Evolutionary conservation across 2,329 filamentous ascomycete species (phyloP).

Genomic region (Colletotrichum tabaci): DNA sequence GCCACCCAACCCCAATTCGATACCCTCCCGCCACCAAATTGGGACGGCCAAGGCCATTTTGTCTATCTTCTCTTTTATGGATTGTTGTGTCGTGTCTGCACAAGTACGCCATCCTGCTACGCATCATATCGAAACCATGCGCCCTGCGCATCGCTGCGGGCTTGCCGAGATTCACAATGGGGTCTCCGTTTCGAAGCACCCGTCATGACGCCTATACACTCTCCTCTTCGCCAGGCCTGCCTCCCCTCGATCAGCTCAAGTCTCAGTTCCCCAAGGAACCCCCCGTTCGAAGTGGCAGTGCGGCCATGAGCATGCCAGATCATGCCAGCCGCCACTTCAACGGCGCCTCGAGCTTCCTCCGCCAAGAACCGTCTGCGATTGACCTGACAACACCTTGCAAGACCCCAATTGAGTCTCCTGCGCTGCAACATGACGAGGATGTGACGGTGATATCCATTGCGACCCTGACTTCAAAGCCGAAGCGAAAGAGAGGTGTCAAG

Average conservation of each 20-base stretch:
- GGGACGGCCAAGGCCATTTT: neutral
- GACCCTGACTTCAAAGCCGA: conserved; percentile 31
- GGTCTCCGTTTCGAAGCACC: conserved; percentile 50
- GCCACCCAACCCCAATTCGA: conserved; percentile 5
- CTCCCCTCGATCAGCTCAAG: conserved; percentile 65
- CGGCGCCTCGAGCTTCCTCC: conserved; percentile 28
- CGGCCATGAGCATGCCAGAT: conserved; percentile 3
- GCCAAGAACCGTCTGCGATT: conserved; percentile 28
- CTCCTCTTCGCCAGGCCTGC: conserved; percentile 71
- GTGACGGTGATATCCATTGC: conserved; percentile 32
- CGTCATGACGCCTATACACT: conserved; percentile 47
- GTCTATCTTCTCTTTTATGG: neutral
- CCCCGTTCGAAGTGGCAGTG: conserved; percentile 13
- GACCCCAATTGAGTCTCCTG: conserved; percentile 12
- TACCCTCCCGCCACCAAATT: neutral
- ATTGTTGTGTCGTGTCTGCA: neutral
- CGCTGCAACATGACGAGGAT: conserved; percentile 27
- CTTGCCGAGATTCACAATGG: conserved; percentile 51
- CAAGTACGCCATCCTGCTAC: conserved; percentile 49
- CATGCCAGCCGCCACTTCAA: conserved; percentile 5
- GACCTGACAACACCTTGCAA: conserved; percentile 41
- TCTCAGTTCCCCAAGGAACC: conserved; percentile 49
- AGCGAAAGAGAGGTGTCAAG: conserved; percentile 34
- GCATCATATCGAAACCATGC: conserved; percentile 56
- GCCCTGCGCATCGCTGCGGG: conserved; percentile 61